Evolutionary conservation across 306 rosid genomes (phyloP), one percentile per base, ranked within the genome.

Genomic region (Crotalaria pallida): DNA sequence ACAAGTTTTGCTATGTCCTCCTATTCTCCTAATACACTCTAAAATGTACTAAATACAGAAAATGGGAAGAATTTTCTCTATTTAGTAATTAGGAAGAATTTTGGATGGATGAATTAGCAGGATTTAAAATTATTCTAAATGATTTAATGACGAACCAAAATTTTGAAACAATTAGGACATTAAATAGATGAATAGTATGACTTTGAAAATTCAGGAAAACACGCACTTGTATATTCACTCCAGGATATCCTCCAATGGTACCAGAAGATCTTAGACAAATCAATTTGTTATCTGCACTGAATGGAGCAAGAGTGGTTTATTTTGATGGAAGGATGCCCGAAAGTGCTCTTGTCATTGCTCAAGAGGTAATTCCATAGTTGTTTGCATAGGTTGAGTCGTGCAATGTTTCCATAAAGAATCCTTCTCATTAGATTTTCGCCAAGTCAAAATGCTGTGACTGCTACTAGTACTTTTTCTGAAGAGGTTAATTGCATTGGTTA

Each of bases 171-270:
- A 50, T 50, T 44, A 22, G 47, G 21, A 75, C 31, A 40, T 21
- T n/a, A 56, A 69, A 61, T 77, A 55, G 50, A 77, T 52, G 77
- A 55, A 78, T 77, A 48, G 17, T 72, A 41, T 9, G 45, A 76
- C 38, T 61, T 60, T 67, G 44, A 67, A 67, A 62, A 77, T 81
- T 76, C 79, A 95, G 99, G 88, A 88, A 89, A 72, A 91, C 99
- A 51, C 94, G 99, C n/a, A 95, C 99, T 2, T 95, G 99, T 69
- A 88, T 94, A 67, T 73, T 52, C 81, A 91, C 96, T 11, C 53
- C 88, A 19, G 99, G 97, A 68, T 79, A 82, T 84, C 97, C 96
- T 83, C 83, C 85, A 60, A 74, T 91, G 92, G 72, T 72, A 41
- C 92, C 96, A 0, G 84, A 83, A 23, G 86, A 95, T 67, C 89